Evolutionary conservation across 805 yeast genomes (phyloP), one percentile per base, ranked within the genome.

Genomic region (Zygotorulaspora florentina): DNA sequence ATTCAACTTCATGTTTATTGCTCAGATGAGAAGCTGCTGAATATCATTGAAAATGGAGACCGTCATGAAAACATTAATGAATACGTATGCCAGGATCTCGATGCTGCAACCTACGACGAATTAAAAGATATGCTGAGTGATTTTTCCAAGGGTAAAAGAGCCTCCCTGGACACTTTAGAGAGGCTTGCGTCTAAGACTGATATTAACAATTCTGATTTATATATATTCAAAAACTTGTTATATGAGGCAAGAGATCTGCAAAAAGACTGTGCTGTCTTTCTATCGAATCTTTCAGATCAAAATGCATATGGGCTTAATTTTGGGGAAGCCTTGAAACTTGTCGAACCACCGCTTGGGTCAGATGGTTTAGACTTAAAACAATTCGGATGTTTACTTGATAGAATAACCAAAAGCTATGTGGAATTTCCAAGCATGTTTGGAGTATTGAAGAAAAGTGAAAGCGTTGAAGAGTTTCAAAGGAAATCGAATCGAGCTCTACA

Each of bases 1-100:
- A 53, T 72, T 17, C 79, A 75, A 43, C 48, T 81, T 27, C 78
- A 79, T 42, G 51, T 71, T 1, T 73, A 64, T 45, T 68, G 72
- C 45, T 67, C 80, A 0, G 87, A 83, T 59, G 83, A 79, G 1
- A 72, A 71, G 25, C 33, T 50, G 12, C 15, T 20, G 9, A 16
- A 25, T 1, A 39, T 44, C 33, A 17, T 48, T 15, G 40, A 39
- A 10, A 16, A 17, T 5, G 27, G 13, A 8, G 35, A 18, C 23
- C 25, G 28, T 16, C 15, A 13, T n/a, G 6, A 35, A n/a, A n/a
- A 18, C 8, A 3, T 34, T 8, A 26, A 20, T 10, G 30, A 18
- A 29, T 16, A 15, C 9, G 25, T 8, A 8, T 11, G 20, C 13
- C 18, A 33, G 5, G 20, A 33, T 16, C 16, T n/a, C 9, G 12